These are phyloP conservation scores for Colletotrichum cereale DNA, from an alignment of 2,329 filamentous ascomycete genomes.

Conservation along the genomic window DNA sequence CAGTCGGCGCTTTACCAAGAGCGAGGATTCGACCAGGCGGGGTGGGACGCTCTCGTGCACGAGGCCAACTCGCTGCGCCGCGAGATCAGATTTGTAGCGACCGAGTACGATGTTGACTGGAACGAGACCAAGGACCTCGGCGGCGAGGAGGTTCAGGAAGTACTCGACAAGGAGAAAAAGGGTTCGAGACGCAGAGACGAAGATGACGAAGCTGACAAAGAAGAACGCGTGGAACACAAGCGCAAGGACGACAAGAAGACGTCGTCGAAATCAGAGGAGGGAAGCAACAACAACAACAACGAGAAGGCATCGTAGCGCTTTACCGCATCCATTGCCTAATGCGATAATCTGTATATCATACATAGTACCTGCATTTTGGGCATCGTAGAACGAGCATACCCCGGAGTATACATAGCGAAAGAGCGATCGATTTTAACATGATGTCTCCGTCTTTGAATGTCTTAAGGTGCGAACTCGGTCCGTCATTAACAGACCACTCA, in stretches of 20 bases:
- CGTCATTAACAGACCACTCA: background rate
- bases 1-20: constrained; percentile 82
- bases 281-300: constrained; percentile 1
- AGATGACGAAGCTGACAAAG: constrained; percentile 55
- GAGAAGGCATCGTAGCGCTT: constrained; percentile 21
- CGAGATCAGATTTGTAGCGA: constrained; percentile 84
- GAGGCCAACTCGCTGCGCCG: constrained; percentile 82
- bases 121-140: constrained; percentile 81
- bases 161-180: constrained; percentile 65
- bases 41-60: constrained; percentile 83
- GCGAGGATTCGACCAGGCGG: constrained; percentile 79
- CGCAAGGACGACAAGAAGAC: constrained; percentile 47
- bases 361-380: constrained; percentile 6
- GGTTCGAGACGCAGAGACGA: constrained; percentile 52
- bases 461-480: background rate
- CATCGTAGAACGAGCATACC: constrained; percentile 3
- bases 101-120: constrained; percentile 93
- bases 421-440: background rate
- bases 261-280: constrained; percentile 45
- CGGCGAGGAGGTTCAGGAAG: constrained; percentile 72
- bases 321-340: background rate
- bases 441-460: background rate
- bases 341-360: constrained; percentile 24
- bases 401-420: background rate
- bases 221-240: constrained; percentile 51